Evolutionary conservation across 1,139 yeast species (phyloP), one percentile per base, ranked within the genome.

Genomic region (Pichia norvegensis): DNA sequence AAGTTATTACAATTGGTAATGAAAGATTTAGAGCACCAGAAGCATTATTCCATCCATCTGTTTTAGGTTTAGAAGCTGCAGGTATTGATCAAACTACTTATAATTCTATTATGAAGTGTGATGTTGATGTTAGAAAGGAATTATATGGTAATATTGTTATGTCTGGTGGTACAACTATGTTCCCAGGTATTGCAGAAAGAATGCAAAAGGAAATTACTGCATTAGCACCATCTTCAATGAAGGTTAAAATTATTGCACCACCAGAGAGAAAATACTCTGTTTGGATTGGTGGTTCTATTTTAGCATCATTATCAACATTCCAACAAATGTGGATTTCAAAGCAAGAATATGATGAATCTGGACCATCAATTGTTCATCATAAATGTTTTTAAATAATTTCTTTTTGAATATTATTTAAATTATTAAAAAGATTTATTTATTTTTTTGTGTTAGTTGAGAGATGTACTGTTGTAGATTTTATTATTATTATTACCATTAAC

Each of bases 161-260:
- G 95, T 90, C 97, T 62, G 98, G 98, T 82, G 98, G 97, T 85
- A 88, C 97, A 67, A 90, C 97, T 63, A 87, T 92, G 97, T 90
- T 88, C 95, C 97, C 97, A 74, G 97, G 97, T 80, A 88, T 92
- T 72, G 97, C 97, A 72, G 97, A 92, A 81, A 92, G 98, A 82
- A 88, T 92, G 96, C 97, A 92, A 81, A 92, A 90, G 86, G 97
- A 92, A 78, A 88, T 92, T 67, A 87, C 97, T 63, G 96, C 97
- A 65, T 84, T 92, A 78, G 97, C 97, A 69, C 97, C 97, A 73
- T 87, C 97, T 61, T 88, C 97, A 55, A 92, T 92, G 97, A 92
- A 92, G 87, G 95, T 92, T 68, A 92, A 92, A 86, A 88, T 92
- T 70, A 85, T 87, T 70, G 97, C 98, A 71, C 97, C 97, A 62